Percentiles rank a stretch among this genome's conserved stretches.
Conservation (phyloP, 441 rosid genomes). For the Adansonia grandidieri region DNA sequence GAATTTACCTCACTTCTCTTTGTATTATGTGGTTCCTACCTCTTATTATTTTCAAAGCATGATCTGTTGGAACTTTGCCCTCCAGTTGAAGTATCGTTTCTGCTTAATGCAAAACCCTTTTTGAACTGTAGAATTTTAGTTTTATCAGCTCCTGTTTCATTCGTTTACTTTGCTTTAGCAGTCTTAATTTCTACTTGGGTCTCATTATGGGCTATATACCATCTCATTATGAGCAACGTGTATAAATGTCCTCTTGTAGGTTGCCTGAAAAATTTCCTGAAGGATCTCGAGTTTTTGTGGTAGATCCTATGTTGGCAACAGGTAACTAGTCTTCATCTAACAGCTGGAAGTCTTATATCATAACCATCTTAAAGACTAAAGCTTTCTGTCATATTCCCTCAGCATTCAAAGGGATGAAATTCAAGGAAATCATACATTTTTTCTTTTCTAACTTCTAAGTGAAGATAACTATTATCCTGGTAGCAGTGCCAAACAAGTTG, state of each 20-base stretch:
- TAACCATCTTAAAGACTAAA: not conserved
- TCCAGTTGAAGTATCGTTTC: not conserved
- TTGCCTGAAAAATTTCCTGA: slow-evolving; percentile 73
- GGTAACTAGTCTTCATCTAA: slow-evolving; percentile 43
- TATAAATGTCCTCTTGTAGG: slow-evolving; percentile 44
- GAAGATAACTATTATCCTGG: not conserved
- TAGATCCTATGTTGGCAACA: slow-evolving; percentile 90
- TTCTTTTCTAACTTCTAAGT: not conserved
- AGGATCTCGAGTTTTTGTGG: slow-evolving; percentile 71
- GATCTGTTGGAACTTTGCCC: not conserved
- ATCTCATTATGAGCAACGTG: not conserved
- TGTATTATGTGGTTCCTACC: not conserved
- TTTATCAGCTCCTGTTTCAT: not conserved
- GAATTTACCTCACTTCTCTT: slow-evolving; percentile 30
- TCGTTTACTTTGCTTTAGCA: not conserved
- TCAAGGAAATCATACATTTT: not conserved
- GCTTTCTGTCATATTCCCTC: not conserved
- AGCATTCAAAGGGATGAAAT: not conserved
- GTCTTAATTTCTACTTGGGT: not conserved
- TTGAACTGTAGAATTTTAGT: not conserved
- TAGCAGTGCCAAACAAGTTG: not conserved
- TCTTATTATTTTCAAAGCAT: not conserved
- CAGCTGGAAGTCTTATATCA: slow-evolving; percentile 1
- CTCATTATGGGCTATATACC: not conserved
- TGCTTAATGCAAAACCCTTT: no score